Evolutionary conservation across 192 early-diverging fungal genomes (phyloP), one percentile per base, ranked within the genome.

Genomic region (Coemansia sp.): DNA sequence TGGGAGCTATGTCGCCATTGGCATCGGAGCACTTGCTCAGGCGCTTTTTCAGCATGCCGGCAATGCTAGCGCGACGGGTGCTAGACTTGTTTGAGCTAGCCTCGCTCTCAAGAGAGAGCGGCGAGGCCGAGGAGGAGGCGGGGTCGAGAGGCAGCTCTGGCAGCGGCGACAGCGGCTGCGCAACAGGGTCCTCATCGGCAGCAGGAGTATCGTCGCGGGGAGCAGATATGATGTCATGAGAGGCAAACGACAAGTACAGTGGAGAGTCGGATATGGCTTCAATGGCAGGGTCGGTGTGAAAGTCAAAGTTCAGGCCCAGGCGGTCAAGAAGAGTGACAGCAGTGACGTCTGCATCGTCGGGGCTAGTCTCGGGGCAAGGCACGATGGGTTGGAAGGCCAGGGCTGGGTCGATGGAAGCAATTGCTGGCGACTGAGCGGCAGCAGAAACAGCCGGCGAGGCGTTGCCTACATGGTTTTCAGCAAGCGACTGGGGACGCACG

Each of bases 31-130:
- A 53, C 23, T 59, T 67, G 66, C 69, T 68, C 4, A 66, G 25
- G 1, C 72, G 47, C 35, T 68, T 64, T 58, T 71, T 70, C 61
- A 79, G 55, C 61, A 75, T 48, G 20, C 72, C 69, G 1, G 72
- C 77, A 36, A 79, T 67, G 59, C 77, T 79, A 11, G 72, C 38
- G 14, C 77, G 72, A 5, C 77, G 64, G 16, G 50, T 34, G 55
- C 66, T 58, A 8, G 59, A 14, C 59, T 68, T 77, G 39, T 50
- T 55, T 13, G 52, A 55, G 52, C 25, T 31, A 16, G 25, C 3
- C 26, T 31, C 26, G 18, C 18, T 59, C 20, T 59, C 58, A 28
- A 28, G 28, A 2, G 25, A 55, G 5, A 55, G 25, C 6, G 52
- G 52, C 31, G 52, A 28, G 52, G 52, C 52, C 7, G 26, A 33